A percentile compares a stretch with the other conserved stretches of the same genome.
Conservation (phyloP, 108 stramenopile genomes). For the Cyclostephanos tholiformis region DNA sequence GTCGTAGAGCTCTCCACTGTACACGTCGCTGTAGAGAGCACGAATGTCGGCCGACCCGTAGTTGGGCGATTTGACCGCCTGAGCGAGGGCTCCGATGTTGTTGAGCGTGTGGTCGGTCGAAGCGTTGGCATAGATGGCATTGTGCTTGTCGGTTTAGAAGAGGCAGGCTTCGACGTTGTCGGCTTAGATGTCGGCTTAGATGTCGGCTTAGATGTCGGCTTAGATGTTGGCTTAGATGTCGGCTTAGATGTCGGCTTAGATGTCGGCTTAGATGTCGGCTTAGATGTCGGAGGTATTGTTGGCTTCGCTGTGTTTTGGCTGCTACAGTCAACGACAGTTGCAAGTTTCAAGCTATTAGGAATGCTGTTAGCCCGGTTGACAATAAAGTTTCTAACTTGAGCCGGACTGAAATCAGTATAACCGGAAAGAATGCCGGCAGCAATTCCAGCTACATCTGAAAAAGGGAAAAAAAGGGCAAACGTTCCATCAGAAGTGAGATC, state of each 20-base stretch:
- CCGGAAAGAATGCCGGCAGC: conserved; percentile 5
- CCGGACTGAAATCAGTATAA: neutral
- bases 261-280: neutral
- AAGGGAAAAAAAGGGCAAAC: neutral
- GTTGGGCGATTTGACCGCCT: neutral
- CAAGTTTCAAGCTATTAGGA: neutral
- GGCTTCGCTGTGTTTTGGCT: too few species aligned
- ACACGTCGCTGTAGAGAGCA: too few species aligned
- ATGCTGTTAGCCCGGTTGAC: neutral
- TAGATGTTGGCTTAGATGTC: neutral
- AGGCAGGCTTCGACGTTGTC: neutral
- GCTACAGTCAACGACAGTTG: neutral
- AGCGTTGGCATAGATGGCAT: too few species aligned
- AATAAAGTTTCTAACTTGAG: neutral
- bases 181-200: neutral
- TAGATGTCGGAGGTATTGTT: neutral
- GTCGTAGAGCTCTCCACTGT: too few species aligned
- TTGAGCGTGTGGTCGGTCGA: too few species aligned
- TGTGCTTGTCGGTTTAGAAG: neutral
- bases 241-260: neutral
- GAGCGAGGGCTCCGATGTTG: neutral
- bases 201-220: neutral
- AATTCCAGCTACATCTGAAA: conserved; percentile 6
- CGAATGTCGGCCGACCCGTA: neutral
- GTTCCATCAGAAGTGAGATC: neutral